Evolutionary conservation across 1,284 basidiomycete genomes (phyloP).

Genomic region (Tilletia caries): DNA sequence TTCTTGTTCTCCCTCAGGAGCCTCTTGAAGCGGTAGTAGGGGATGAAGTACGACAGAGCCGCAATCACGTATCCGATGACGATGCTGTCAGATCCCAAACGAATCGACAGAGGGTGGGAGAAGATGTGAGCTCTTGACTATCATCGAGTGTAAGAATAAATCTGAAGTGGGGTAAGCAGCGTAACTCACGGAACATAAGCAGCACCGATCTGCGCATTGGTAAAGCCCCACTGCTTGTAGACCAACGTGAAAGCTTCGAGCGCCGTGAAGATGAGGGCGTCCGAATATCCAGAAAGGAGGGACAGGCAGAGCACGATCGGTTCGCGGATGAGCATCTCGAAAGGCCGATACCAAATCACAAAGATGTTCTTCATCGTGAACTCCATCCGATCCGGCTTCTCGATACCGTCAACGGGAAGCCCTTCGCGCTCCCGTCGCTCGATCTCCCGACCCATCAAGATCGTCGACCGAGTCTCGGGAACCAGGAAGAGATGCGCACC

Average conservation of each 20-base stretch:
- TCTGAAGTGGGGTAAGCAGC: conserved; percentile 2
- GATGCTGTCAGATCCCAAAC: too few relatives aligned
- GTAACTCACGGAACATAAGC: conserved; percentile 49
- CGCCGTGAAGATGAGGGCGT: conserved; percentile 56
- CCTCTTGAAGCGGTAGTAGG: conserved; percentile 21
- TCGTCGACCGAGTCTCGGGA: conserved; percentile 55
- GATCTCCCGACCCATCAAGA: conserved; percentile 55
- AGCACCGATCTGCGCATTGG: conserved; percentile 48
- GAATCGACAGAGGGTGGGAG: not conserved
- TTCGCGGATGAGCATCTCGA: conserved; percentile 54
- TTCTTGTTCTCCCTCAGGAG: conserved; percentile 41
- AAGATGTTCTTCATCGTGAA: conserved; percentile 54
- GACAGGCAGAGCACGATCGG: conserved; percentile 57
- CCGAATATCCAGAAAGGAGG: conserved; percentile 56
- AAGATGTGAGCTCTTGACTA: not conserved
- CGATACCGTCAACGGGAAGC: conserved; percentile 20
- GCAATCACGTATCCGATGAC: conserved; percentile 56
- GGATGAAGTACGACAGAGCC: conserved; percentile 53
- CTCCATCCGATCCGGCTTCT: conserved; percentile 32
- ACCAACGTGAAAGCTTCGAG: conserved; percentile 55
- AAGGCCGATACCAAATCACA: conserved; percentile 53
- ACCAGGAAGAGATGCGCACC: conserved; percentile 55
- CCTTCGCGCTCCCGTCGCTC: conserved; percentile 52
- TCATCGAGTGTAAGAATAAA: not conserved
- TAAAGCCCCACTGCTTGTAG: conserved; percentile 56